phyloP scores from a whole-genome alignment of 768 basidiomycete genomes.

The Suillus fuscotomentosus region DNA sequence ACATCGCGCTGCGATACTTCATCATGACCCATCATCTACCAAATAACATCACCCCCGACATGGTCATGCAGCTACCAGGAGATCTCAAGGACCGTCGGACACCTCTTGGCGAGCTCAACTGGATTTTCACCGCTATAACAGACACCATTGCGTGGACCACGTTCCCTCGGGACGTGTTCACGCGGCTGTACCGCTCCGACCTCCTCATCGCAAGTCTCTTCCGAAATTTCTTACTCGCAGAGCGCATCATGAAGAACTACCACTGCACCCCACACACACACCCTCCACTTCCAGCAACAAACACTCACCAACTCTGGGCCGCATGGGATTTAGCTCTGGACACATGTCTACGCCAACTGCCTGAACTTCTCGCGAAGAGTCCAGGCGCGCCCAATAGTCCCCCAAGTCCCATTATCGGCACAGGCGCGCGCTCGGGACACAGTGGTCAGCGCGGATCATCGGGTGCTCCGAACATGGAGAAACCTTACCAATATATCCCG shows the following conservation, averaged over 20 bases:
- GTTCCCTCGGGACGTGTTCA: slow-evolving; percentile 91
- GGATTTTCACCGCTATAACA: slow-evolving; percentile 99
- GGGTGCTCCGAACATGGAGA: slow-evolving; percentile 30
- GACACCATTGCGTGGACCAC: slow-evolving; percentile 99
- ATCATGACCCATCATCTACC: slow-evolving; percentile 88
- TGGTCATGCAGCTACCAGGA: slow-evolving; percentile 94
- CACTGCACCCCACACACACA: slow-evolving; percentile 95
- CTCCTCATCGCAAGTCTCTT: slow-evolving; percentile 95
- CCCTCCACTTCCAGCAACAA: slow-evolving; percentile 91
- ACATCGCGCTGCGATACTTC: slow-evolving; percentile 93
- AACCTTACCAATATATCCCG: slow-evolving; percentile 73
- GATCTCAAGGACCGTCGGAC: slow-evolving; percentile 96
- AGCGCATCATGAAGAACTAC: slow-evolving; percentile 97
- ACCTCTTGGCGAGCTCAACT: slow-evolving; percentile 96
- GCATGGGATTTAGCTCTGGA: slow-evolving; percentile 99
- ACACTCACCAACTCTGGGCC: slow-evolving; percentile 94
- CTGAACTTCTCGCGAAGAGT: slow-evolving; percentile 62
- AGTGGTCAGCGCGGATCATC: slow-evolving; percentile 25
- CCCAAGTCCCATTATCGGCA: slow-evolving; percentile 20
- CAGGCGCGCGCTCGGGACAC: slow-evolving; percentile 10
- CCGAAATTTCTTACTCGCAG: slow-evolving; percentile 95
- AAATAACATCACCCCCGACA: slow-evolving; percentile 77
- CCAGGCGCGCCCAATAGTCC: slow-evolving; percentile 19
- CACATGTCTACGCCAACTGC: slow-evolving; percentile 90
- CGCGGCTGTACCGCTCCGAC: slow-evolving; percentile 91